Conservation (phyloP, 371 early-diverging fungal species). For the Saksenaea oblongispora region DNA sequence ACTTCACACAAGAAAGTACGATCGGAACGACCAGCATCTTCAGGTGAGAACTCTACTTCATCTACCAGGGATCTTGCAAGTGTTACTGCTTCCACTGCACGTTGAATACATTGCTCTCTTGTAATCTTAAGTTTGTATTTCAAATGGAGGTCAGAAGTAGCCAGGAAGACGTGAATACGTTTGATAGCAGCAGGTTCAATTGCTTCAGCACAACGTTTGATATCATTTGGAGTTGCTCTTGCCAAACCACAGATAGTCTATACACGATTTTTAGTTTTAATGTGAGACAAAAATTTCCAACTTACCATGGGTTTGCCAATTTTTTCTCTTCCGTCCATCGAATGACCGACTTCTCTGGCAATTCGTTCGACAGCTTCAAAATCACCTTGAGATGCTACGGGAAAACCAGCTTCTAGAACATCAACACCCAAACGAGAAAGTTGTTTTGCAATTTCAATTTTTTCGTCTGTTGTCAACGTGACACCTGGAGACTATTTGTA, state of each 20-base stretch:
- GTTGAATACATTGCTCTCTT: constrained; percentile 84
- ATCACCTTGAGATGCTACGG: constrained; percentile 91
- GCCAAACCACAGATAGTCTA: constrained; percentile 89
- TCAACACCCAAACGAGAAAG: constrained; percentile 92
- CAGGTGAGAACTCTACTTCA: constrained; percentile 94
- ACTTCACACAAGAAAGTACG: constrained; percentile 84
- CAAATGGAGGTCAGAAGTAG: constrained; percentile 95
- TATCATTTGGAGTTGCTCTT: constrained; percentile 85
- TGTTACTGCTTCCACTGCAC: constrained; percentile 82
- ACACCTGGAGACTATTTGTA: constrained; percentile 87
- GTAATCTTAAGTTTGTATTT: constrained; percentile 90
- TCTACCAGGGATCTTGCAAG: constrained; percentile 77
- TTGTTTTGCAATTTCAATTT: constrained; percentile 91
- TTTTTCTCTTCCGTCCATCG: constrained; percentile 80
- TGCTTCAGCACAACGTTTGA: constrained; percentile 89
- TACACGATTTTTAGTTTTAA: no score
- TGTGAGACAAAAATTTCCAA: no score
- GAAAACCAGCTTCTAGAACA: constrained; percentile 95
- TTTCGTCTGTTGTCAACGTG: constrained; percentile 88
- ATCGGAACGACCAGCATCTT: constrained; percentile 93
- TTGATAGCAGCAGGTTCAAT: constrained; percentile 79
- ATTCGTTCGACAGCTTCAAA: constrained; percentile 95
- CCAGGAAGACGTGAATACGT: constrained; percentile 94
- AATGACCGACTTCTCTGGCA: constrained; percentile 86
- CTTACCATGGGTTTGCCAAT: constrained; percentile 83